Conservation (phyloP, 805 yeast species). For the Starmerella bacillaris region DNA sequence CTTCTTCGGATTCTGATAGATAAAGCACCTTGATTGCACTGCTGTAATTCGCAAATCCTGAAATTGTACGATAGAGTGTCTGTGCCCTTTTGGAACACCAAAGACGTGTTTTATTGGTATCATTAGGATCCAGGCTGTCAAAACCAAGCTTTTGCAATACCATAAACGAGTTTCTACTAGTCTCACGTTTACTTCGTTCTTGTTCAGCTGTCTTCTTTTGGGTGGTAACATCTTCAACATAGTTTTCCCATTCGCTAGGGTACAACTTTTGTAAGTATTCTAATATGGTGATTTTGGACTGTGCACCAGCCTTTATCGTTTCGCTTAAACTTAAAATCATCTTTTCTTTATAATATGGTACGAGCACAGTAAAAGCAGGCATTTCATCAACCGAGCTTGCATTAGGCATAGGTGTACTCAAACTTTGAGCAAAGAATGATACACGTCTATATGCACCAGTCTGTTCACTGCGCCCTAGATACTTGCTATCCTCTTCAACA, state of each 20-base stretch:
- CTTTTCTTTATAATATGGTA: slow-evolving; percentile 78
- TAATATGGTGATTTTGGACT: slow-evolving; percentile 46
- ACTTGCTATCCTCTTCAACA: slow-evolving; percentile 48
- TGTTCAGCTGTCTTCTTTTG: background rate
- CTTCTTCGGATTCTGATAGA: slow-evolving; percentile 48
- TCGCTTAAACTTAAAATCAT: slow-evolving; percentile 60
- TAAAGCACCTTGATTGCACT: slow-evolving; percentile 54
- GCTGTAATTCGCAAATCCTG: slow-evolving; percentile 68
- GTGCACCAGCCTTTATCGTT: slow-evolving; percentile 51
- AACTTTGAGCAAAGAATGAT: slow-evolving; percentile 76
- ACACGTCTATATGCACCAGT: slow-evolving; percentile 63
- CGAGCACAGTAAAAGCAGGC: slow-evolving; percentile 68
- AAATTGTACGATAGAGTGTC: slow-evolving; percentile 63
- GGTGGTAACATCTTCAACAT: slow-evolving; percentile 44
- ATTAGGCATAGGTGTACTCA: slow-evolving; percentile 70
- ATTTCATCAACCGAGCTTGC: slow-evolving; percentile 45
- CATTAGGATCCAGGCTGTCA: slow-evolving; percentile 13
- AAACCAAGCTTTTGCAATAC: slow-evolving; percentile 15
- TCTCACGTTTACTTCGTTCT: background rate
- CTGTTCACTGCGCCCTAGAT: slow-evolving; percentile 37
- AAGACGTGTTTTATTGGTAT: slow-evolving; percentile 45
- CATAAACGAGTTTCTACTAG: background rate
- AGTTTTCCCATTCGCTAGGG: slow-evolving; percentile 63
- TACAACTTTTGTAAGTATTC: slow-evolving; percentile 62
- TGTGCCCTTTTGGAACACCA: slow-evolving; percentile 81